Evolutionary conservation across 257 asterid genomes (phyloP), one percentile per base, ranked within the genome.

Genomic region (Penstemon barbatus): DNA sequence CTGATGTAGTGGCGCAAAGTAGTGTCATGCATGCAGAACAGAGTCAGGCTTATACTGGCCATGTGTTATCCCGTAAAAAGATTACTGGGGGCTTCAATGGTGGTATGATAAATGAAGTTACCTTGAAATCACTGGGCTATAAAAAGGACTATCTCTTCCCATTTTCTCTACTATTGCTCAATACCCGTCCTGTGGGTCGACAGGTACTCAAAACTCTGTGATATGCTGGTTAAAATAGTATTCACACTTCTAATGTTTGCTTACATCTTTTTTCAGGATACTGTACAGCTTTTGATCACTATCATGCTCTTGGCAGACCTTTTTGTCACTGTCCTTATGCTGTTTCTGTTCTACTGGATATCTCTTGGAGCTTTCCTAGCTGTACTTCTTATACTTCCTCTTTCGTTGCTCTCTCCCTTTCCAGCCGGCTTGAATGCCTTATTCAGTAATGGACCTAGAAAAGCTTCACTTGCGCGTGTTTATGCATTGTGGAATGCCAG

Each of bases 381-480:
- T 66, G 89, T 92, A 58, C 88, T 92, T 74, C 95, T 92, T 65
- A 75, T 92, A 81, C 98, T 92, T 69, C 98, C 98, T 64, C 82
- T 92, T 58, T 92, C 98, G 1, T 77, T 92, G 83, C 97, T 92
- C 81, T 92, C 95, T 43, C 96, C 98, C 33, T 87, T 90, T 71
- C 96, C 92, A 59, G 98, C 98, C 45, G 98, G 98, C 74, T 78
- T 92, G 83, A 92, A 90, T 81, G 95, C 96, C 77, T 78, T 92
- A 60, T 92, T 92, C 78, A 87, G 93, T 74, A 86, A 84, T 80
- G 96, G 97, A 65, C 93, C 93, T 48, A 82, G 92, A 77, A 88
- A 90, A 83, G 90, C 93, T 71, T 81, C 93, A 61, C 97, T 92
- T 78, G 89, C 93, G 75, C 93, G 98, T 49, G 85, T 92, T 69